Percentiles rank a stretch among this genome's conserved stretches.
These are phyloP conservation scores for Cytospora mali DNA, from an alignment of 2,329 filamentous ascomycete genomes.

Conservation along the genomic window DNA sequence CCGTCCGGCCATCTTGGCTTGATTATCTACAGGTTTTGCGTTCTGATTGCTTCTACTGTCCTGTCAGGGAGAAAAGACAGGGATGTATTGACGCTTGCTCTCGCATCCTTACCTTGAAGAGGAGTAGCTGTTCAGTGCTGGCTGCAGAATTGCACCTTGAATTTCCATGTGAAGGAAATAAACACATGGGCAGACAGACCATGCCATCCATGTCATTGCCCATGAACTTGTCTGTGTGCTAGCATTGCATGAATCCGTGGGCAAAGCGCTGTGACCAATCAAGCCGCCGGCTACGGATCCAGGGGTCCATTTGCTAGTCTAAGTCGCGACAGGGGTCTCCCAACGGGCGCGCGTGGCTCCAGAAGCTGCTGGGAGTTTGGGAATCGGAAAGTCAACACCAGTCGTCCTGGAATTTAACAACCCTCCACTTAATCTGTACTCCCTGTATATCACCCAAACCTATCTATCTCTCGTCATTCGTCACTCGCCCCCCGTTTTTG, in stretches of 20 bases:
- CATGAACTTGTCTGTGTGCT: neutral
- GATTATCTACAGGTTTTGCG: no score
- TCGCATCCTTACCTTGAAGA: neutral
- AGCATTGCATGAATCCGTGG: neutral
- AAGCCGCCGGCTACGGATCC: neutral
- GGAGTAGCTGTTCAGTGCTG: neutral
- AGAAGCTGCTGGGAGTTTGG: slow-evolving; percentile 20
- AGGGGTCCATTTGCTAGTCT: neutral
- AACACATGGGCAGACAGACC: no score
- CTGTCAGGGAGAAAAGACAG: neutral
- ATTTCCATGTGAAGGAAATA: neutral
- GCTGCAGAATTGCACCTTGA: neutral
- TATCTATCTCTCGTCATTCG: neutral
- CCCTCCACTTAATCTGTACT: slow-evolving; percentile 5
- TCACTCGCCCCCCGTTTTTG: slow-evolving; percentile 12
- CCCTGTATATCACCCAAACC: slow-evolving; percentile 12
- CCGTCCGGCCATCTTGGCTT: neutral
- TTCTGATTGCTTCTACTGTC: neutral
- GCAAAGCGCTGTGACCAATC: slow-evolving; percentile 1
- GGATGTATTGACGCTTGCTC: neutral
- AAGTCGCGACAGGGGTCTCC: slow-evolving; percentile 30
- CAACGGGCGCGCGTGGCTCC: slow-evolving; percentile 20
- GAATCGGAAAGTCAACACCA: slow-evolving; percentile 23
- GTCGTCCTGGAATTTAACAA: slow-evolving; percentile 12
- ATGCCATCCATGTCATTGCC: neutral